Evolutionary conservation across 129 eudicot genomes (phyloP).

Genomic region (Pseudognaphalium luteoalbum): DNA sequence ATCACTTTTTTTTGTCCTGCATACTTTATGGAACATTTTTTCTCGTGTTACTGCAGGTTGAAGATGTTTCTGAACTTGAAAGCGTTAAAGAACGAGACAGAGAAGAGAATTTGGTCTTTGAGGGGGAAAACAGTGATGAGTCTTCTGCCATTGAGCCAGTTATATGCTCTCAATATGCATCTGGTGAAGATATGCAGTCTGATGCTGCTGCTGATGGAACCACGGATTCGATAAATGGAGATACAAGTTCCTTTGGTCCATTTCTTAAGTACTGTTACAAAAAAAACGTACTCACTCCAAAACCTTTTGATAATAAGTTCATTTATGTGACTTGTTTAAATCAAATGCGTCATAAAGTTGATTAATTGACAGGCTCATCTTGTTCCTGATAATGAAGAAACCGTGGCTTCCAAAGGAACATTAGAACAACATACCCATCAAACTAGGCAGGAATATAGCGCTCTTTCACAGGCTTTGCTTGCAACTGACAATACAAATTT

Average conservation of each 20-base stretch:
- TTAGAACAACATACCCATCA: slow-evolving; percentile 27
- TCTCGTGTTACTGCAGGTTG: slow-evolving; percentile 53
- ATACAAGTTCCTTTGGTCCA: slow-evolving; percentile 21
- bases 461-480: slow-evolving; percentile 6
- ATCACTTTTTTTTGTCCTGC: slow-evolving; percentile 10
- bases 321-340: slow-evolving; percentile 11
- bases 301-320: slow-evolving; percentile 7
- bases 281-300: slow-evolving; percentile 32
- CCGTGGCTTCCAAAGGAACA: slow-evolving; percentile 6
- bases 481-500: slow-evolving; percentile 20
- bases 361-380: slow-evolving; percentile 31
- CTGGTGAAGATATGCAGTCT: slow-evolving; percentile 37
- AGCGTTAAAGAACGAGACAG: slow-evolving; percentile 25
- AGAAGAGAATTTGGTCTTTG: slow-evolving; percentile 29
- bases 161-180: slow-evolving; percentile 32
- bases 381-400: slow-evolving; percentile 20
- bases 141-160: slow-evolving; percentile 31
- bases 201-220: slow-evolving; percentile 23
- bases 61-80: slow-evolving; percentile 55
- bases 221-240: slow-evolving; percentile 24
- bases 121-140: slow-evolving; percentile 21
- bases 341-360: not conserved
- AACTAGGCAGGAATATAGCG: slow-evolving; percentile 22
- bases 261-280: slow-evolving; percentile 34
- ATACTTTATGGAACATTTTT: slow-evolving; percentile 5